Evolutionary conservation across 768 basidiomycete species (phyloP), one percentile per base, ranked within the genome.

Genomic region (Rhodotorula graminis): DNA sequence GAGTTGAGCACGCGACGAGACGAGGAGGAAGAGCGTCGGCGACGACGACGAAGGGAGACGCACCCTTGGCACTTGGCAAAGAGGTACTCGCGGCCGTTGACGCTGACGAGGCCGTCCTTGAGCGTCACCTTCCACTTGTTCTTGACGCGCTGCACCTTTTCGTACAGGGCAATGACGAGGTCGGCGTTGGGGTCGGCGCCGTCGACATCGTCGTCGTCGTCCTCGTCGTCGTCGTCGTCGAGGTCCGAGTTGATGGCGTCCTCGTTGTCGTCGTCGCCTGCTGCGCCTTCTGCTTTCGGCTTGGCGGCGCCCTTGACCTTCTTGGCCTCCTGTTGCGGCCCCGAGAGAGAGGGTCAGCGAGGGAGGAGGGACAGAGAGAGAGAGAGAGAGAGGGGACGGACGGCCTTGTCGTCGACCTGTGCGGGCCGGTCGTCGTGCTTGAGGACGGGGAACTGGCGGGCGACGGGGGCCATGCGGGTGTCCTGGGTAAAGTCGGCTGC

Each of bases 121-220:
- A 99, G 85, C 33, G 92, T 88, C 71, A 93, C 75, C 84, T 98
- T 99, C 96, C 96, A 99, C 84, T 98, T 99, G 84, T 96, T 98
- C 83, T 98, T 99, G 37, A 98, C 95, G n/a, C 96, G 86, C 57
- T 94, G 93, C 49, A 98, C 95, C 88, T 98, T 98, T 81, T 99
- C 96, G 80, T 96, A 98, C 14, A 94, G 93, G 81, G 96, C 98
- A 79, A 97, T 95, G 33, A 98, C 92, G 60, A 98, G 92, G 80
- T 99, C 96, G 1, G 87, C 87, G 70, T 93, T 69, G 16, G 60
- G 49, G 88, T 16, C 86, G 87, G 42, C 85, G 85, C 0, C 85
- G 9, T 62, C 69, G 10, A 87, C 89, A 62, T 90, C 90, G 60
- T 91, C 91, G 0, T 87, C 86, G 19, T 92, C 82, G 72, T 92